Evolutionary conservation across 1,284 basidiomycete species (phyloP), one percentile per base, ranked within the genome.

Genomic region (Xerocomus cyaneibrunnescens): DNA sequence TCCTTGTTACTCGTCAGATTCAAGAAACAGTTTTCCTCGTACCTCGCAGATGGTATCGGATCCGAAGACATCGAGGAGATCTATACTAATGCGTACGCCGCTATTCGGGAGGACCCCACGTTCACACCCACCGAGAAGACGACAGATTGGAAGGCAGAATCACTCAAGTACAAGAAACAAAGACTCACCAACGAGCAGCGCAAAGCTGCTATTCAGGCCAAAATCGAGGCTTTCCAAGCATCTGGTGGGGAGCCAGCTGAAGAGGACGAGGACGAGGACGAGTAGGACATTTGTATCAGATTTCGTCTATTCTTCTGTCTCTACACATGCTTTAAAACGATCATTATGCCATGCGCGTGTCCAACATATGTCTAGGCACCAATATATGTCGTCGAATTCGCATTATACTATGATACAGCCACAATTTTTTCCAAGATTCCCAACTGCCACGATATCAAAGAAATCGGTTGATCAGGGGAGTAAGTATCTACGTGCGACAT

Each of bases 41-140:
- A 98, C 76, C 92, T 99, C 59, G 94, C 91, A 43, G 94, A 97
- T 72, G 97, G 90, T 62, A 76, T 99, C 62, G 93, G 93, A 56
- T 96, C 94, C 3, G 97, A 96, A 62, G 96, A 99, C 69, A 94
- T 99, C 5, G 94, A 99, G 76, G 97, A 98, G 72, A 89, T 99
- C 62, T 98, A 91, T 80, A 83, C 83, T 51, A 87, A 86, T 64
- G 94, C 92, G 2, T 90, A 94, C 74, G 86, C 89, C 48, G 91
- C 93, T 57, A 99, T 99, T 75, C 92, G 97, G 59, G 95, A 96
- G 72, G 88, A 98, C 74, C 96, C 97, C 48, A 71, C 75, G 16
- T 96, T 95, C 85, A 87, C 89, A 73, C 87, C 94, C 45, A 89
- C 92, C 41, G 92, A 97, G 61, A 98, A 98, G 82, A 74, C 85